Percentiles rank a stretch among this genome's conserved stretches.
phyloP scores from a whole-genome alignment of 345 rosid species.

The Hibiscus trionum region DNA sequence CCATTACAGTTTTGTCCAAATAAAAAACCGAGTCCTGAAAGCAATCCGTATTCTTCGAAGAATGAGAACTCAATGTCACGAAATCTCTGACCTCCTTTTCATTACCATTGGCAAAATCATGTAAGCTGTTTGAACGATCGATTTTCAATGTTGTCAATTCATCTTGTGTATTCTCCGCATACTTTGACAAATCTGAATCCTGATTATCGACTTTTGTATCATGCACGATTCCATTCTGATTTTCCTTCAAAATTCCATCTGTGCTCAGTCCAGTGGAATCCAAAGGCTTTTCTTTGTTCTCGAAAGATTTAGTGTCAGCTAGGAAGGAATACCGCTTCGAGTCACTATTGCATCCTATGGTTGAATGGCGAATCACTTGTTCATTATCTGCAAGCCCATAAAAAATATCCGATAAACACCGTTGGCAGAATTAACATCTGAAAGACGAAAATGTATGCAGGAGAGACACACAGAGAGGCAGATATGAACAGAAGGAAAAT shows the following conservation, averaged over 20 bases:
- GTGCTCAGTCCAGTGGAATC: slow-evolving; percentile 28
- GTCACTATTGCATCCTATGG: slow-evolving; percentile 22
- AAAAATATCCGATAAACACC: slow-evolving; percentile 4
- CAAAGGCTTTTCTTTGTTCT: slow-evolving; percentile 23
- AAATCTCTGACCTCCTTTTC: slow-evolving; percentile 17
- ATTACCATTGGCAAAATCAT: slow-evolving; percentile 16
- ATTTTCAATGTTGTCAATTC: slow-evolving; percentile 21
- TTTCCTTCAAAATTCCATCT: slow-evolving; percentile 24
- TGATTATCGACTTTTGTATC: slow-evolving; percentile 22
- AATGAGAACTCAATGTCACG: slow-evolving; percentile 14
- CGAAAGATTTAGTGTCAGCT: slow-evolving; percentile 25
- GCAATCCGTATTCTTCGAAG: slow-evolving; percentile 19
- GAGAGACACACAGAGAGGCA: background rate
- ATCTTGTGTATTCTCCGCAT: slow-evolving; percentile 14
- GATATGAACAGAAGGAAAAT: background rate
- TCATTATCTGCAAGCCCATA: slow-evolving; percentile 44
- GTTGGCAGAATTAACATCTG: background rate
- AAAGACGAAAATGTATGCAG: background rate
- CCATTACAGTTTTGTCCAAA: slow-evolving; percentile 50
- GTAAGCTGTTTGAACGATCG: slow-evolving; percentile 14
- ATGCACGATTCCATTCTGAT: slow-evolving; percentile 11
- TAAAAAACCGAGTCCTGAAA: slow-evolving; percentile 34
- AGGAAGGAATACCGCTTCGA: slow-evolving; percentile 10
- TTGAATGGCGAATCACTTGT: slow-evolving; percentile 27
- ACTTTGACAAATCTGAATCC: slow-evolving; percentile 11